Percentiles rank a stretch among this genome's conserved stretches.
These are phyloP conservation scores for Thraustotheca clavata DNA, from an alignment of 352 stramenopile species.

Conservation along the genomic window DNA sequence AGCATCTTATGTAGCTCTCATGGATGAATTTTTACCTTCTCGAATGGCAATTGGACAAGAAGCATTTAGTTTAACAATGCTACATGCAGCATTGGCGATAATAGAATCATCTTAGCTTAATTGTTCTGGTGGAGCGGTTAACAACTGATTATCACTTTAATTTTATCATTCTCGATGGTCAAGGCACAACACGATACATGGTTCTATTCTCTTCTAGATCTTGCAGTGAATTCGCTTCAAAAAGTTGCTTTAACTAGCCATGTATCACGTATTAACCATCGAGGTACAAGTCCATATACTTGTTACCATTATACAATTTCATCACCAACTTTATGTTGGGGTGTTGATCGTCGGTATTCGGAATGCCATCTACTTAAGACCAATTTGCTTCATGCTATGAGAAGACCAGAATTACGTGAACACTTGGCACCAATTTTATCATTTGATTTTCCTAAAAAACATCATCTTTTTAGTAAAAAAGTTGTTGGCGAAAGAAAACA, in stretches of 20 bases:
- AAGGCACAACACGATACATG: constrained; percentile 7
- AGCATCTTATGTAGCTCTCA: constrained; percentile 14
- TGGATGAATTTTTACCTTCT: constrained; percentile 16
- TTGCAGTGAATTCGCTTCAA: constrained; percentile 5
- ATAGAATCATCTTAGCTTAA: too few species aligned
- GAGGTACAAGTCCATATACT: constrained; percentile 1
- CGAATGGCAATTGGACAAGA: constrained; percentile 2
- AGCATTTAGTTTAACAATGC: not conserved
- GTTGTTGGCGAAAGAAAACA: constrained; percentile 15
- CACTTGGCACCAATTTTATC: not conserved
- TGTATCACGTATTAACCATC: not conserved
- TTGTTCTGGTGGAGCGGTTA: too few species aligned
- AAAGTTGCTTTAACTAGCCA: constrained; percentile 10
- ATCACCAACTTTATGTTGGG: not conserved
- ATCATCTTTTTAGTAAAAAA: not conserved
- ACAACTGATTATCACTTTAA: too few species aligned
- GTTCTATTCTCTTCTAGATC: not conserved
- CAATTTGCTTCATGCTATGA: not conserved
- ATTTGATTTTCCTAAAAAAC: constrained; percentile 19
- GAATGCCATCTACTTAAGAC: constrained; percentile 13
- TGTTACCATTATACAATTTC: constrained; percentile 20
- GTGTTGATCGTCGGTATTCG: constrained; percentile 15
- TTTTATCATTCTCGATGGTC: too few species aligned
- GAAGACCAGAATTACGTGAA: not conserved
- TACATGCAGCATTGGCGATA: not conserved